Evolutionary conservation across 345 rosid genomes (phyloP).

Genomic region (Eucalyptus cloeziana): DNA sequence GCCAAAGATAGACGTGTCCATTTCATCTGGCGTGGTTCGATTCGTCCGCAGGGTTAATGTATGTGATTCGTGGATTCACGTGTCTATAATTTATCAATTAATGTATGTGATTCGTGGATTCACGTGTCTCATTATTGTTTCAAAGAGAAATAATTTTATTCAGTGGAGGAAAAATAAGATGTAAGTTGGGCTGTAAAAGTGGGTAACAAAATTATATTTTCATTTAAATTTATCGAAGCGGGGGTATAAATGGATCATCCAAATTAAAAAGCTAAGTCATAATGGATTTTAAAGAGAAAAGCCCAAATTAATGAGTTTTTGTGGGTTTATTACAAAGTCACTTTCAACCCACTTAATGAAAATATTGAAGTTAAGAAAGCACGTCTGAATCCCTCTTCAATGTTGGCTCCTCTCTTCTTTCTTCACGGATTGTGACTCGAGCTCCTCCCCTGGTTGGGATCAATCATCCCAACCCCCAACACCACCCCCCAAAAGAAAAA

Average conservation of each 20-base stretch:
- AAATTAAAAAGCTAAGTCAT: neutral
- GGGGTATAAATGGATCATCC: neutral
- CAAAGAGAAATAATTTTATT: neutral
- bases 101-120: neutral
- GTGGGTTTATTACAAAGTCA: neutral
- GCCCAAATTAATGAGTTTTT: neutral
- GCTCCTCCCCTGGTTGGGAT: neutral
- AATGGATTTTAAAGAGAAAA: neutral
- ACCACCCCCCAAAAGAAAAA: accelerated
- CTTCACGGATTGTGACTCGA: neutral
- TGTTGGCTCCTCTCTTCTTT: too few relatives aligned
- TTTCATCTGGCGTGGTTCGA: neutral
- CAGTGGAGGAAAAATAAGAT: neutral
- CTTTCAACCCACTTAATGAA: too few relatives aligned
- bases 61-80: neutral
- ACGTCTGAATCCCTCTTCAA: neutral
- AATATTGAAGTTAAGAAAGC: too few relatives aligned
- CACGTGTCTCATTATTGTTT: neutral
- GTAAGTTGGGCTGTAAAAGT: neutral
- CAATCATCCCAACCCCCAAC: too few relatives aligned
- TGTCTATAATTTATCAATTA: neutral
- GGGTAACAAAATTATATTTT: too few relatives aligned
- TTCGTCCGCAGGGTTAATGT: neutral
- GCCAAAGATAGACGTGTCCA: neutral
- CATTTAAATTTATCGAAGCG: too few relatives aligned